Percentiles rank a stretch among this genome's conserved stretches.
phyloP scores from a whole-genome alignment of 2,329 filamentous ascomycete species.

The Acrodontium crateriforme region DNA sequence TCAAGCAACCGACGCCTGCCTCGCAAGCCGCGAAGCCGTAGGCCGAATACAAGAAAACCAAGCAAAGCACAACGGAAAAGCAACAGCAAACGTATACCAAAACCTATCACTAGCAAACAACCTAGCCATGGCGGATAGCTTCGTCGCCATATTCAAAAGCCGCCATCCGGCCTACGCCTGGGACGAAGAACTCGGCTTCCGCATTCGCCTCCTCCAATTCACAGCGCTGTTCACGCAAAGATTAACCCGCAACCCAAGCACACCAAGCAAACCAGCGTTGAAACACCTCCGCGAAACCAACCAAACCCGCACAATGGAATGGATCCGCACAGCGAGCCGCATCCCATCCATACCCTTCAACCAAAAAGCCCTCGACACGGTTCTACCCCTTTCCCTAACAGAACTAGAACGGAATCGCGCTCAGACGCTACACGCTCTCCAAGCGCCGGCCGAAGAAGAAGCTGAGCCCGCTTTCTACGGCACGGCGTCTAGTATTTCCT shows the following conservation, averaged over 20 bases:
- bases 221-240: slow-evolving; percentile 31
- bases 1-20: slow-evolving; percentile 30
- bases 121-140: slow-evolving; percentile 23
- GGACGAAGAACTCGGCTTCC: slow-evolving; percentile 30
- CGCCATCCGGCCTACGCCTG: slow-evolving; percentile 23
- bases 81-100: too few species aligned
- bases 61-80: slow-evolving; percentile 1
- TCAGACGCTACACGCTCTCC: slow-evolving; percentile 9
- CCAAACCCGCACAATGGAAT: slow-evolving; percentile 18
- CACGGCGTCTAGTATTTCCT: slow-evolving; percentile 19
- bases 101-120: slow-evolving; percentile 1
- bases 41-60: background rate
- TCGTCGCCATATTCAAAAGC: slow-evolving; percentile 29
- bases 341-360: slow-evolving; percentile 7
- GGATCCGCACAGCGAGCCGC: slow-evolving; percentile 11
- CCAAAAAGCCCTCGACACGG: slow-evolving; percentile 6
- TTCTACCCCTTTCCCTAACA: slow-evolving; percentile 5
- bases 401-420: slow-evolving; percentile 13
- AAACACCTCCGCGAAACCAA: slow-evolving; percentile 25
- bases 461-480: slow-evolving; percentile 20
- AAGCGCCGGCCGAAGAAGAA: slow-evolving; percentile 13
- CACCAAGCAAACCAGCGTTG: slow-evolving; percentile 24
- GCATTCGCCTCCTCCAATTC: slow-evolving; percentile 36
- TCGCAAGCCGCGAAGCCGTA: slow-evolving; percentile 17
- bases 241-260: slow-evolving; percentile 24